A percentile compares a stretch with the other conserved stretches of the same genome.
Evolutionary conservation across 352 stramenopile species (phyloP).

Genomic region (Phytophthora cryptogea): DNA sequence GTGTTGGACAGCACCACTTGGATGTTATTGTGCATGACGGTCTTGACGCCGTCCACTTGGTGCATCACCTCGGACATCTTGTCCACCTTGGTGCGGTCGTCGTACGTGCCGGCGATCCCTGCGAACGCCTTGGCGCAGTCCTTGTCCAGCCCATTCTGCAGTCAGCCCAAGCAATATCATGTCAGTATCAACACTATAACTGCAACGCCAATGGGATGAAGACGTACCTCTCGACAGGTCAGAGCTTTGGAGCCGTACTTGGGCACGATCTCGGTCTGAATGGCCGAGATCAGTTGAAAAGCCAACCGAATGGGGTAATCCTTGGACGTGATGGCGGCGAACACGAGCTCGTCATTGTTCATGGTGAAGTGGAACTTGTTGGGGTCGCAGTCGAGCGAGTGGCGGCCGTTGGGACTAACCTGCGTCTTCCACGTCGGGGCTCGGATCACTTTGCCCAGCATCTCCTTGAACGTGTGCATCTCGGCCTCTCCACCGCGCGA

Average conservation of each 20-base stretch:
- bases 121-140: conserved; percentile 70
- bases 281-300: conserved; percentile 79
- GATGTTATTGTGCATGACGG: conserved; percentile 89
- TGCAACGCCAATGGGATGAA: background rate
- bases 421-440: conserved; percentile 87
- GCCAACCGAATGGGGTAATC: conserved; percentile 84
- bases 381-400: conserved; percentile 86
- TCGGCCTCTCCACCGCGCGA: conserved; percentile 50
- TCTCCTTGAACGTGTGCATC: conserved; percentile 71
- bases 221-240: conserved; percentile 72
- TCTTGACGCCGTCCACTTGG: conserved; percentile 82
- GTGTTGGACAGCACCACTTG: conserved; percentile 87
- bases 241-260: conserved; percentile 79
- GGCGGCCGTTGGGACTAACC: conserved; percentile 82
- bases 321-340: conserved; percentile 77
- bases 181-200: conserved; percentile 2
- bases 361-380: conserved; percentile 92
- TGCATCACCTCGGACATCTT: conserved; percentile 86
- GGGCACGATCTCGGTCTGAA: conserved; percentile 79
- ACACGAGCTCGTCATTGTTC: conserved; percentile 89
- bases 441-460: conserved; percentile 82
- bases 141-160: conserved; percentile 75
- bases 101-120: conserved; percentile 70
- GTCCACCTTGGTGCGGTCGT: conserved; percentile 88
- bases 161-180: conserved; percentile 1